These are phyloP conservation scores for Clonostachys chloroleuca DNA, from an alignment of 2,329 filamentous ascomycete species.

Conservation along the genomic window DNA sequence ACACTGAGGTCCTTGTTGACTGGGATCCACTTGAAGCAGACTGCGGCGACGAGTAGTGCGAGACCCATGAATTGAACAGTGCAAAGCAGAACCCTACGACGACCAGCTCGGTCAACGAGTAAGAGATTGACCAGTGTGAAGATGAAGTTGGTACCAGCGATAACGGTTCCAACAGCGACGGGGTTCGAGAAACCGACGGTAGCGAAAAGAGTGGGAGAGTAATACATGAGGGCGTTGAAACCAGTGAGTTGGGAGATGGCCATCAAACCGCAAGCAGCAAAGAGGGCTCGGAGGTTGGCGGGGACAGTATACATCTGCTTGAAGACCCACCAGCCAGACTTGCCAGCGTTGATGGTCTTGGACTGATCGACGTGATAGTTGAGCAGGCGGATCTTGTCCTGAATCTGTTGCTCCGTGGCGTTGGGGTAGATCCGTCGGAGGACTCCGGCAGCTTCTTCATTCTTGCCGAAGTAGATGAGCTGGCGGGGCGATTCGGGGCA, in stretches of 20 bases:
- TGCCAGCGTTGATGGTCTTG: conserved; percentile 1
- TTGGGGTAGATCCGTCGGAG: conserved; percentile 1
- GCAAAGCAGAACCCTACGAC: background rate
- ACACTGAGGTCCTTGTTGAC: background rate
- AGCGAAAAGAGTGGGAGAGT: conserved; percentile 10
- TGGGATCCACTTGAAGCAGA: background rate
- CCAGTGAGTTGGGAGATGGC: conserved; percentile 22
- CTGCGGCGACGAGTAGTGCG: background rate
- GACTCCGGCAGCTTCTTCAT: conserved; percentile 11
- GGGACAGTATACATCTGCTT: conserved; percentile 23
- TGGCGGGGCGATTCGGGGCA: conserved; percentile 12
- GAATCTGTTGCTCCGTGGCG: conserved; percentile 18
- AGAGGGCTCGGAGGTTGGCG: conserved; percentile 28
- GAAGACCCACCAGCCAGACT: conserved; percentile 4
- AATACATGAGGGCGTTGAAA: conserved; percentile 16
- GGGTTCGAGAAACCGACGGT: conserved; percentile 24
- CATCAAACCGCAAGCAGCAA: conserved; percentile 37
- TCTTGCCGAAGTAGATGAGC: conserved; percentile 15
- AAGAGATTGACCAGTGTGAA: background rate
- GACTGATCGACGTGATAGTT: too few relatives aligned
- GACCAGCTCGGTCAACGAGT: background rate
- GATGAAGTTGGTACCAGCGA: background rate
- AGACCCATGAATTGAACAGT: background rate
- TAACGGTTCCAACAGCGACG: conserved; percentile 16
- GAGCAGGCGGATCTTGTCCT: conserved; percentile 11